These are phyloP conservation scores for Suhomyces kunorum DNA, from an alignment of 1,139 yeast species.

Conservation along the genomic window DNA sequence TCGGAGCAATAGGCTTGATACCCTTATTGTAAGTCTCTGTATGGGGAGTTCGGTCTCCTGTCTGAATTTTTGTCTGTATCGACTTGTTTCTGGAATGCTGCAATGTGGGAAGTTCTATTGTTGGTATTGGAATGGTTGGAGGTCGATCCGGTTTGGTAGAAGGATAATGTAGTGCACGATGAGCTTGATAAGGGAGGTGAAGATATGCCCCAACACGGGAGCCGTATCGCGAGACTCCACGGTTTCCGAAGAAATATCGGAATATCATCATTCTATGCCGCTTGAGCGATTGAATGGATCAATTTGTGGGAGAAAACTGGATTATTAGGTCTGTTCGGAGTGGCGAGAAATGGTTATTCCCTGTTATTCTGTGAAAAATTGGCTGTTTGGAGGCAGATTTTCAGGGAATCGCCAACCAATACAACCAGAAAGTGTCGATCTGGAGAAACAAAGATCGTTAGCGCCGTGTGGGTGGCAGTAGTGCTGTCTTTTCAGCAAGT, in stretches of 20 bases:
- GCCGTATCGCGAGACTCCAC: not conserved
- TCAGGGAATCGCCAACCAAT: no score
- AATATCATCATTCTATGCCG: not conserved
- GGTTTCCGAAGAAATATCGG: not conserved
- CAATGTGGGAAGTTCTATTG: no score
- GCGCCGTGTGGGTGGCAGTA: no score
- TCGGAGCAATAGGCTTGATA: conserved; percentile 59
- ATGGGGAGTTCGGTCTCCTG: not conserved
- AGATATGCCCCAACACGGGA: not conserved
- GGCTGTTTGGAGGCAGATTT: not conserved
- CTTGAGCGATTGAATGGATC: not conserved
- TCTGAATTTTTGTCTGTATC: not conserved
- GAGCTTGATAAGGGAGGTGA: not conserved
- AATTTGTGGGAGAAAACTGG: not conserved
- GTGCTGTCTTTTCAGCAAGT: no score
- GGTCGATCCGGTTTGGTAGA: no score
- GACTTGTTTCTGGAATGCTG: not conserved
- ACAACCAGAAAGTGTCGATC: not conserved
- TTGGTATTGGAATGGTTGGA: no score
- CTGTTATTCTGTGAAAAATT: not conserved
- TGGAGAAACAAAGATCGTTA: no score
- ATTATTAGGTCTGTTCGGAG: not conserved
- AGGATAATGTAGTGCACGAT: not conserved
- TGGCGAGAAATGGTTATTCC: conserved; percentile 1
- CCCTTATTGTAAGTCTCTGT: conserved; percentile 3